Percentiles rank a stretch among this genome's conserved stretches.
Conservation (phyloP, 2,329 filamentous ascomycete species). For the Macrophomina tecta region DNA sequence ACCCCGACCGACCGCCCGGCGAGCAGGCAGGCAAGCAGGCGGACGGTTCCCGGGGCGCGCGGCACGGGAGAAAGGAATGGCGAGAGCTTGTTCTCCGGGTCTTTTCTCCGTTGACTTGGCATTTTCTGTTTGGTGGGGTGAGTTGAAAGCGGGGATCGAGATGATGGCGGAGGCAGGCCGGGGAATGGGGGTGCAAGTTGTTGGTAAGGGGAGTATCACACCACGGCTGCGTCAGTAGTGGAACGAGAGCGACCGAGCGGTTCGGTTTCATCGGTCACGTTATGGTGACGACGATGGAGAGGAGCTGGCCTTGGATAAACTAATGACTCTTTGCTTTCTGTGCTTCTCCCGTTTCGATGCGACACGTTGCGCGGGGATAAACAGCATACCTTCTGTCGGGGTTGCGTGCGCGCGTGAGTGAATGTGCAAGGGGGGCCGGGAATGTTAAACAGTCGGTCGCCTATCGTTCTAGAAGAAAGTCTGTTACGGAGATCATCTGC, state of each 20-base stretch:
- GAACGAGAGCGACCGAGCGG: too few species aligned
- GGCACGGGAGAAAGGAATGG: background rate
- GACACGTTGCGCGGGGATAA: background rate
- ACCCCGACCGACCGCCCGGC: too few species aligned
- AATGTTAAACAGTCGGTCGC: background rate
- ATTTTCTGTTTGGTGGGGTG: background rate
- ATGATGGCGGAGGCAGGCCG: background rate
- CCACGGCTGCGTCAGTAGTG: too few species aligned
- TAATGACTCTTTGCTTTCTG: background rate
- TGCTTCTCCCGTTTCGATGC: background rate
- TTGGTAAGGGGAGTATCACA: too few species aligned
- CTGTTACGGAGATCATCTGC: background rate
- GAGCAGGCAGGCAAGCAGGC: too few species aligned
- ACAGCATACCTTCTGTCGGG: background rate
- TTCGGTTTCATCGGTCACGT: too few species aligned
- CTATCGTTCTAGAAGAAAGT: background rate
- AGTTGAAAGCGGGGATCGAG: background rate
- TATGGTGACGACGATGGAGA: too few species aligned
- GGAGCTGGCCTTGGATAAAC: background rate
- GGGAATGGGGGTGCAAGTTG: too few species aligned
- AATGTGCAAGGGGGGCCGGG: background rate
- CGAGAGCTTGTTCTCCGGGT: background rate
- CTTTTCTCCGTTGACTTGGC: background rate
- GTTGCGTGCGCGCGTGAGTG: too few species aligned
- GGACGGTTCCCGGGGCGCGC: too few species aligned